Evolutionary conservation across 2,329 filamentous ascomycete genomes (phyloP), one percentile per base, ranked within the genome.

Genomic region (Sclerotinia subarctica): DNA sequence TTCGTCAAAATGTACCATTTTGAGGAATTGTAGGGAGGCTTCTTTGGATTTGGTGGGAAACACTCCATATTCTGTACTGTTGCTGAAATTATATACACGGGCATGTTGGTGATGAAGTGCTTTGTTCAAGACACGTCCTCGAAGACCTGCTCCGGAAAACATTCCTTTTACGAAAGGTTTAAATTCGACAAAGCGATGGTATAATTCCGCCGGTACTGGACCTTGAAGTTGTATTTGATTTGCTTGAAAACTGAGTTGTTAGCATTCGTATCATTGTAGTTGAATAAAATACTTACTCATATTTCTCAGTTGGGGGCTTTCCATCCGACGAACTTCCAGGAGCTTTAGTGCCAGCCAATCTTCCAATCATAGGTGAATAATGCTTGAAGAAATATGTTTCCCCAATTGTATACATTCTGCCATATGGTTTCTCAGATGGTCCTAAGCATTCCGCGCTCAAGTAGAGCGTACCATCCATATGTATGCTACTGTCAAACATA

Each of bases 101-200:
- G 84, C 83, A 77, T 97, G 94, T 77, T 98, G 94, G 76, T 96
- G 92, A 78, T 96, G 94, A 8, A 98, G 83, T 0, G 92, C 92
- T 74, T 90, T 90, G 78, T 95, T 93, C 26, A 97, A 82, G 57
- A 97, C 84, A 70, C 87, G 89, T 24, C 94, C 94, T 60, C 91
- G 86, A 5, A 97, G 74, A 64, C 93, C 94, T 38, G 86, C 86
- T 13, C 87, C 86, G 1, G 88, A 90, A 79, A 97, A 98, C 88
- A 97, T 96, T 71, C 88, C 87, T 63, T 91, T 92, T 66, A 98
- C 91, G 75, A 97, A 92, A 35, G 94, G 93, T 68, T 88, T 90
- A 79, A 97, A 97, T 78, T 96, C 94, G 68, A 97, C 94, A 76
- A 91, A 98, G 72, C 93, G 90, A 78, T 97, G 94, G 78, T 97